These are phyloP conservation scores for Aspergillus sp. DNA, from an alignment of 2,329 filamentous ascomycete species.

Conservation along the genomic window DNA sequence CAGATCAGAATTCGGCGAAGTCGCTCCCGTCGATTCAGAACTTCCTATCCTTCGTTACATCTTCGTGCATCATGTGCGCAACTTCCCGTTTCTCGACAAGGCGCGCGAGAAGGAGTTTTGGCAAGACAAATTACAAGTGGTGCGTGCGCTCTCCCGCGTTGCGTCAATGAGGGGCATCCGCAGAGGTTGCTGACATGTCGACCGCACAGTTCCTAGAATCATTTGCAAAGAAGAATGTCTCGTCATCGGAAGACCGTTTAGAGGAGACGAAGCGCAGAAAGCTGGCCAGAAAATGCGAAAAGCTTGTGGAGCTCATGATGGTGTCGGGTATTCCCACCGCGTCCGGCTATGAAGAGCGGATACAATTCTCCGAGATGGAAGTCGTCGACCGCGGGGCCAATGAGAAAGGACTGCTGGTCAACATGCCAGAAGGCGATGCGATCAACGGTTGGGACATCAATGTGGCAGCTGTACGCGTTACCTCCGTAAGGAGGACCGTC, in stretches of 20 bases:
- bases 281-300: constrained; percentile 87
- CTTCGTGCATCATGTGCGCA: constrained; percentile 95
- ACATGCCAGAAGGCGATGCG: constrained; percentile 83
- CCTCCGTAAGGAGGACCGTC: constrained; percentile 78
- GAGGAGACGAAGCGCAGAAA: constrained; percentile 96
- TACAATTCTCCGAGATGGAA: constrained; percentile 94
- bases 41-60: constrained; percentile 92
- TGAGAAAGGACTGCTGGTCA: constrained; percentile 82
- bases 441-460: constrained; percentile 98
- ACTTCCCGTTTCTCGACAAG: constrained; percentile 96
- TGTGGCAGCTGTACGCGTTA: constrained; percentile 81
- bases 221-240: constrained; percentile 95
- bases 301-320: constrained; percentile 99
- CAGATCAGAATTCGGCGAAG: constrained; percentile 85
- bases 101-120: constrained; percentile 98
- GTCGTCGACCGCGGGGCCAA: constrained; percentile 92
- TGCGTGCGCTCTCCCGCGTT: constrained; percentile 49
- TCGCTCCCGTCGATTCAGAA: constrained; percentile 89
- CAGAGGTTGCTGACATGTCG: constrained; percentile 6
- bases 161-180: neutral
- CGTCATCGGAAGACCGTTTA: constrained; percentile 89
- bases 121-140: constrained; percentile 95
- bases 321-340: constrained; percentile 94
- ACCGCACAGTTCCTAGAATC: constrained; percentile 80
- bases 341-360: constrained; percentile 95